A percentile compares a stretch with the other conserved stretches of the same genome.
Conservation (phyloP, 768 basidiomycete genomes). For the Epithele typhae region DNA sequence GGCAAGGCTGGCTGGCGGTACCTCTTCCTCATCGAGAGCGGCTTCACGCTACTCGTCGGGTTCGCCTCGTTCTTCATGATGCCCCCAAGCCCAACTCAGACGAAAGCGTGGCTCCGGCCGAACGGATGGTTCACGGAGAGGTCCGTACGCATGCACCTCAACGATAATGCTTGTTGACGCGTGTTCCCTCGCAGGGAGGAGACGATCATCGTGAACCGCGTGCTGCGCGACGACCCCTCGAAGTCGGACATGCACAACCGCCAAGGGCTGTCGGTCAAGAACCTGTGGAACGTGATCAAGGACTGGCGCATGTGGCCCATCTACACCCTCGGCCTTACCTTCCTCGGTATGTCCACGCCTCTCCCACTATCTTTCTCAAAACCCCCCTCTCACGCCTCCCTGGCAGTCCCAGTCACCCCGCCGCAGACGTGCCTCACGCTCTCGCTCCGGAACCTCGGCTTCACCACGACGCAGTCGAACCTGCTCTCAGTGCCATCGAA, state of each 20-base stretch:
- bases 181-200: constrained; percentile 42
- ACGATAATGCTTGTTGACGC: neutral
- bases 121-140: constrained; percentile 65
- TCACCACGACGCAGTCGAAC: constrained; percentile 57
- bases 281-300: constrained; percentile 46
- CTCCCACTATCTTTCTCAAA: neutral
- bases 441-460: constrained; percentile 61
- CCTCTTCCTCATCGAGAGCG: constrained; percentile 52
- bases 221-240: constrained; percentile 61
- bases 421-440: constrained; percentile 64
- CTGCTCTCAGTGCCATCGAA: constrained; percentile 58
- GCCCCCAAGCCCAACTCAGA: constrained; percentile 62
- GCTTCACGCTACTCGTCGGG: constrained; percentile 47
- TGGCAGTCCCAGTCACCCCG: constrained; percentile 50
- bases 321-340: constrained; percentile 50
- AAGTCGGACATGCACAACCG: constrained; percentile 72
- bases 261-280: constrained; percentile 46
- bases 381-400: neutral
- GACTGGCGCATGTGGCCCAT: constrained; percentile 68
- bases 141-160: constrained; percentile 21
- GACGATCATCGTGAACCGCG: constrained; percentile 56
- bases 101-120: constrained; percentile 52
- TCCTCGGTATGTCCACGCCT: constrained; percentile 41
- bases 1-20: constrained; percentile 58
- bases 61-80: constrained; percentile 50